phyloP scores from a whole-genome alignment of 495 filamentous ascomycete species.

The Aspergillus heteromorphus region DNA sequence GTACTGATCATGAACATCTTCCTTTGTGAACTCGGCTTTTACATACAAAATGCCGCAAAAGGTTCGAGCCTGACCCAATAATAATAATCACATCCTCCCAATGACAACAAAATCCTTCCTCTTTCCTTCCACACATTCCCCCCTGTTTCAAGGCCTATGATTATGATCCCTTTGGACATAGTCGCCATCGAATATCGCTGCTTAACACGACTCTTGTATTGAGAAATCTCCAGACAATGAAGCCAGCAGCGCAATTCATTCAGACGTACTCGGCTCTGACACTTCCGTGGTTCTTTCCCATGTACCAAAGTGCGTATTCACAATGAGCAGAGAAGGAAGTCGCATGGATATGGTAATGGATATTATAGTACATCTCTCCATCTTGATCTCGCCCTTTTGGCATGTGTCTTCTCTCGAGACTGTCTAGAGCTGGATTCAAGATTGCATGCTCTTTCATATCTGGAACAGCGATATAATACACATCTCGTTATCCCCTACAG shows the following conservation, averaged over 20 bases:
- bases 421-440: constrained; percentile 1
- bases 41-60: too few relatives aligned
- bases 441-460: constrained; percentile 12
- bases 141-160: neutral
- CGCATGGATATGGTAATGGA: constrained; percentile 20
- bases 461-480: neutral
- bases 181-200: neutral
- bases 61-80: neutral
- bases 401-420: constrained; percentile 6
- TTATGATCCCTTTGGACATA: neutral
- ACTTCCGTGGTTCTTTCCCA: constrained; percentile 17
- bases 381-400: constrained; percentile 14
- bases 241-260: neutral
- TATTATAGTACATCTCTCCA: constrained; percentile 17
- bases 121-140: too few relatives aligned
- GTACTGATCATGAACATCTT: too few relatives aligned
- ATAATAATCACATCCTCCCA: too few relatives aligned
- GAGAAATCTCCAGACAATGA: neutral
- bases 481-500: neutral
- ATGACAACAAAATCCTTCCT: too few relatives aligned
- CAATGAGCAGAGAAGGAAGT: constrained; percentile 23
- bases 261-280: constrained; percentile 27
- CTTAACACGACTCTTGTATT: neutral
- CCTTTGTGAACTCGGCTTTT: too few relatives aligned
- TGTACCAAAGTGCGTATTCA: constrained; percentile 21